Percentiles rank a stretch among this genome's conserved stretches.
These are phyloP conservation scores for Gardenia jasminoides DNA, from an alignment of 257 asterid genomes.

Conservation along the genomic window DNA sequence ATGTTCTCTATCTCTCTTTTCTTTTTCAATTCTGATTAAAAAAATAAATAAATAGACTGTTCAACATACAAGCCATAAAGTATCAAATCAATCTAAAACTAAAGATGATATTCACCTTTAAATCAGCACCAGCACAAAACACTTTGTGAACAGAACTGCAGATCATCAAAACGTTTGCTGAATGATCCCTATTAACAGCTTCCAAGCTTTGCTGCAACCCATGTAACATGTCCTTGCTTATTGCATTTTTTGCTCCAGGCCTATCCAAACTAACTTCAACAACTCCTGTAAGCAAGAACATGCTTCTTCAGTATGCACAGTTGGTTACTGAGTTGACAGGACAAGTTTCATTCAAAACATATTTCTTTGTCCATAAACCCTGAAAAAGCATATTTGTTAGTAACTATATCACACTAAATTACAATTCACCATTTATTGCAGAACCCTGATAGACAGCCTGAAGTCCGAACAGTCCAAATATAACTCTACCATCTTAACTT, in stretches of 20 bases:
- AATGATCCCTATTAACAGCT: conserved; percentile 45
- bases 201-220: conserved; percentile 67
- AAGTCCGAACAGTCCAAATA: too few relatives aligned
- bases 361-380: not conserved
- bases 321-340: not conserved
- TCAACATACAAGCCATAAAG: not conserved
- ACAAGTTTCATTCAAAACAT: not conserved
- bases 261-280: conserved; percentile 80
- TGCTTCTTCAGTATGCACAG: conserved; percentile 9
- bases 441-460: too few relatives aligned
- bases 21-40: not conserved
- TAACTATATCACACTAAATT: not conserved
- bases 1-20: not conserved
- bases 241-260: conserved; percentile 74
- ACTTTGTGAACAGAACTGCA: conserved; percentile 75
- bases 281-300: conserved; percentile 53
- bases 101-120: conserved; percentile 53
- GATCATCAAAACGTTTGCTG: conserved; percentile 70
- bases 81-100: not conserved
- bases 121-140: conserved; percentile 97
- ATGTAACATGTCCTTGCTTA: conserved; percentile 76
- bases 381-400: not conserved
- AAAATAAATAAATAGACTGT: too few relatives aligned
- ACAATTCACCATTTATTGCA: not conserved
- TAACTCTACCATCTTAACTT: too few relatives aligned